Evolutionary conservation across 2,329 filamentous ascomycete species (phyloP), one percentile per base, ranked within the genome.

Genomic region (Xylaria sp.): DNA sequence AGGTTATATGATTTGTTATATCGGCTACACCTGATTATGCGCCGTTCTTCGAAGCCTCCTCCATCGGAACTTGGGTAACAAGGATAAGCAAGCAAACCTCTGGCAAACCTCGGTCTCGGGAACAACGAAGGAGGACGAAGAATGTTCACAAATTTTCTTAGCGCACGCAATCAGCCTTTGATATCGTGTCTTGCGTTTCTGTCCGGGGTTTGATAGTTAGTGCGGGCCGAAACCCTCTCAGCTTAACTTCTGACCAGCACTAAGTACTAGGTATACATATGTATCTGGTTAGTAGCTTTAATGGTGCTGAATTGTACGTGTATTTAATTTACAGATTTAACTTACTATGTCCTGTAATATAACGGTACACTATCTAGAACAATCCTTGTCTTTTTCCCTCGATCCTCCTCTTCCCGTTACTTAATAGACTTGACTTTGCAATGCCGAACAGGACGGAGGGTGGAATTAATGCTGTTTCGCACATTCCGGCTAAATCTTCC

Each of bases 401-500:
- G 9, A 45, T 39, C 27, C 22, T 33, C 53, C 59, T 56, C 17
- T 61, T 45, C 15, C 27, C 45, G 22, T 51, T 51, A 50, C 22
- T 47, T 60, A 25, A 51, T 59, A 51, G 20, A 54, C 49, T 55
- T n/a, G 31, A 33, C 29, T 42, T 33, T 39, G n/a, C 45, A 61
- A 61, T 65, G 61, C 65, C 65, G 65, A 67, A 55, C 44, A 27
- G 29, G 51, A 56, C 39, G 61, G 60, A 61, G 55, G 45, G 49
- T 33, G 50, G 27, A 55, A 60, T 54, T 33, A 36, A 57, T 25
- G 17, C 49, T 44, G 61, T 60, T 64, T 59, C 45, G 59, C 54
- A 53, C 38, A 65, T 67, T 64, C 55, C 65, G 65, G 65, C 65
- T 67, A 67, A 67, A 67, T 64, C n/a, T 57, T 13, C 20, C 33